phyloP scores from a whole-genome alignment of 371 early-diverging fungal species.

The Mortierella sp. region DNA sequence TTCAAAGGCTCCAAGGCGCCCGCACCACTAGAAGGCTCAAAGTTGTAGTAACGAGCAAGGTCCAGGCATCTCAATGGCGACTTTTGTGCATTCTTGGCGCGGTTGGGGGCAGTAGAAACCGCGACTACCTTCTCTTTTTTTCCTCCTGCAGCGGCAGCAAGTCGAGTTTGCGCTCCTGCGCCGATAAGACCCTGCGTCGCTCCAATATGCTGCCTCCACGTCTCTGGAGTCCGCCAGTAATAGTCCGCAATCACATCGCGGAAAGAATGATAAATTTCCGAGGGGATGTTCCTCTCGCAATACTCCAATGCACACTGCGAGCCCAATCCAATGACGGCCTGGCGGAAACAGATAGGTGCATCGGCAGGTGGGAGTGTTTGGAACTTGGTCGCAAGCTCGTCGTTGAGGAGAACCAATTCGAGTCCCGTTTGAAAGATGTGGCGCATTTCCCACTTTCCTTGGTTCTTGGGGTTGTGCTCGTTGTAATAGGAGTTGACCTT shows the following conservation, averaged over 20 bases:
- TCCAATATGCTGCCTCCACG: constrained; percentile 10
- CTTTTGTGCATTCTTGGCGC: not conserved
- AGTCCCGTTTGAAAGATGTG: constrained; percentile 39
- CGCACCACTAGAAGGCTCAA: constrained; percentile 16
- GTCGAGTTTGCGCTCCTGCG: not conserved
- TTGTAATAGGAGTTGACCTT: constrained; percentile 20
- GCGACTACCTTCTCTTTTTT: not conserved
- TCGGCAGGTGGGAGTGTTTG: constrained; percentile 53
- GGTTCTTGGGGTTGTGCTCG: constrained; percentile 12
- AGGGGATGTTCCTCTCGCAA: constrained; percentile 61
- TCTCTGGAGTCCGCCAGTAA: constrained; percentile 23
- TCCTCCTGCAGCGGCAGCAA: not conserved
- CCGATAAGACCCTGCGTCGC: constrained; percentile 8
- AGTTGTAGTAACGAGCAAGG: constrained; percentile 35
- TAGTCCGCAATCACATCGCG: constrained; percentile 44
- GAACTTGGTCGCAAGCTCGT: constrained; percentile 43
- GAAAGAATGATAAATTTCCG: constrained; percentile 57
- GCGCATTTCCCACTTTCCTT: constrained; percentile 48
- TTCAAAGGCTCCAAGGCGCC: not conserved
- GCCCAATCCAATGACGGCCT: constrained; percentile 66
- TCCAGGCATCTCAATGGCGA: constrained; percentile 29
- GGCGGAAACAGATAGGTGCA: constrained; percentile 62
- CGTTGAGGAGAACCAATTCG: constrained; percentile 59
- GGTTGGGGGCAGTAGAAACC: not conserved
- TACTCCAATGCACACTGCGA: constrained; percentile 62